Percentiles rank a stretch among this genome's conserved stretches.
phyloP scores from a whole-genome alignment of 495 filamentous ascomycete species.

The Penicillium manginii region DNA sequence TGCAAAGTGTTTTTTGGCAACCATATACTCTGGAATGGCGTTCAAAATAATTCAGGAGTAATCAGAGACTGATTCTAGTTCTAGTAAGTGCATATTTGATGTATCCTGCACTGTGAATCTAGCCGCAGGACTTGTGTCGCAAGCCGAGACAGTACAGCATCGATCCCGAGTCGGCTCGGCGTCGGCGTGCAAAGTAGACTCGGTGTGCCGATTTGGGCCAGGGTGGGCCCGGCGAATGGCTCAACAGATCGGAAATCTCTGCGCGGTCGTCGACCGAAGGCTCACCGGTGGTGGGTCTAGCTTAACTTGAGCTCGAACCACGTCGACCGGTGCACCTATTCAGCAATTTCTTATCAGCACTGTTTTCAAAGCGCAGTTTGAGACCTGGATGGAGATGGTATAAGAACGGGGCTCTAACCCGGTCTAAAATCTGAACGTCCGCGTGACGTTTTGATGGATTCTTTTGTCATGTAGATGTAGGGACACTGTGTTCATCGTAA shows the following conservation, averaged over 20 bases:
- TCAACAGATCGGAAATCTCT: slow-evolving; percentile 28
- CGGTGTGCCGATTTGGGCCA: slow-evolving; percentile 36
- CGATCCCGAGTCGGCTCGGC: slow-evolving; percentile 29
- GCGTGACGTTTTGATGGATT: slow-evolving; percentile 1
- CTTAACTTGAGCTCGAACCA: slow-evolving; percentile 4
- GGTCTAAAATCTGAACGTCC: background rate
- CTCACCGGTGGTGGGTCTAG: slow-evolving; percentile 29
- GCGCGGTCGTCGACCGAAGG: slow-evolving; percentile 28
- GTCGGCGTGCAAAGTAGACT: slow-evolving; percentile 23
- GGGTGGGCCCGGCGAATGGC: slow-evolving; percentile 18
- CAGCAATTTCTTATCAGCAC: slow-evolving; percentile 20
- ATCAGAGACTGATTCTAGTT: background rate
- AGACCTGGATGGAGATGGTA: slow-evolving; percentile 10
- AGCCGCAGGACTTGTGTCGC: background rate
- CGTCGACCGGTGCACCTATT: slow-evolving; percentile 8
- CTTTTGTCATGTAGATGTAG: background rate
- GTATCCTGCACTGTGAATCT: background rate
- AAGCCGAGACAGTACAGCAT: background rate
- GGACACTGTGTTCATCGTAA: background rate
- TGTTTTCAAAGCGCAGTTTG: background rate
- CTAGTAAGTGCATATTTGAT: background rate
- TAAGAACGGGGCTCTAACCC: slow-evolving; percentile 19
- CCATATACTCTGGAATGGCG: background rate
- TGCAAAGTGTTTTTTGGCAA: background rate
- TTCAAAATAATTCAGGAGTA: background rate